Base-by-base conservation (phyloP, 495 filamentous ascomycete species). In the Aspergillus egyptiacus region DNA sequence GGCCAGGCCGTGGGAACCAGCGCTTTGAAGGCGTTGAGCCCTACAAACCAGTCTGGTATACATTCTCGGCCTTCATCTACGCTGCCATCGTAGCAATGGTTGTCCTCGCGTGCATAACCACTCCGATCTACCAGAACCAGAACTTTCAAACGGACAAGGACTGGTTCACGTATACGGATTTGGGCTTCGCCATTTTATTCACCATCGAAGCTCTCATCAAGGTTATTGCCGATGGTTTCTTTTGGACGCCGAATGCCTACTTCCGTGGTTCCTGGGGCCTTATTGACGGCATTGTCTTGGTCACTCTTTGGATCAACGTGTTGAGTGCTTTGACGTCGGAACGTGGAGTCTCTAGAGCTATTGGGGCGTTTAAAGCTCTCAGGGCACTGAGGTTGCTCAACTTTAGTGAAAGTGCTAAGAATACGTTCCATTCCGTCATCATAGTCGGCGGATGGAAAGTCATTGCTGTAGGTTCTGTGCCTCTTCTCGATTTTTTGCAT, bases 291-390 rank as follows among this genome's bases (percentile, higher is more conserved):
- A 59, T 97, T 42, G 93, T 99, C 49, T 74, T 99, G 37, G 66
- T 95, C 48, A 97, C 93, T 0, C 82, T 99, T 5, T 99, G 93
- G 93, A 86, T 95, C 59, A 96, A 91, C 60, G 93, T 99, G 46
- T 71, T 81, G 27, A 88, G 91, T 11, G 84, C 90, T 5, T 69
- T 97, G 9, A 77, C 72, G 57, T 78, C 84, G 33, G 82, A 91
- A 46, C 88, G 86, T 35, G 81, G 81, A 36, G 81, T 96, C 38
- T 94, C 91, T 4, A 72, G 93, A 58, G 86, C 88, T 15, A 86
- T 99, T 42, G 93, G 93, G 34, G 93, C 94, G 23, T 97, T 99
- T 73, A 99, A 99, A 73, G 93, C 93, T 18, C 78, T 99, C n/a
- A 83, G 93, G 64, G 94, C 93, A 28, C 72, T 99, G 19, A 77